A percentile compares a stretch with the other conserved stretches of the same genome.
Conservation (phyloP, 1,139 yeast genomes). For the Saccharomyces hybrid region DNA sequence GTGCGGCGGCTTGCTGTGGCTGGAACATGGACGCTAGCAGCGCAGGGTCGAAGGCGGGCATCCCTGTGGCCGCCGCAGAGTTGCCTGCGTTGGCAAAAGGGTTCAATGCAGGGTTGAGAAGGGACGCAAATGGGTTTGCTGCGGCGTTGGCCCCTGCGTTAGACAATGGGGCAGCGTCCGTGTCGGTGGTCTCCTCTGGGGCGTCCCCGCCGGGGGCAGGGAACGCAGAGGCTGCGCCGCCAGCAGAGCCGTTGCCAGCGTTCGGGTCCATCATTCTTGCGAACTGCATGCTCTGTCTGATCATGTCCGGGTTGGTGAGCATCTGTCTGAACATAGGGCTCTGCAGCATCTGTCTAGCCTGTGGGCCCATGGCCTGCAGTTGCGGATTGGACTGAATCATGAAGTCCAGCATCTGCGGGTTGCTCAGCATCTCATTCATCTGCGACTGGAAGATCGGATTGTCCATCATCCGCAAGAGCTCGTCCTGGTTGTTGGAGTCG, state of each 20-base stretch:
- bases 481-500: constrained; percentile 61
- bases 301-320: constrained; percentile 77
- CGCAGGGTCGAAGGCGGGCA: constrained; percentile 34
- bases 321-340: constrained; percentile 78
- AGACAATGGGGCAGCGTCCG: constrained; percentile 15
- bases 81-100: constrained; percentile 35
- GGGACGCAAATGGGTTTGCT: constrained; percentile 47
- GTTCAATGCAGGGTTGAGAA: constrained; percentile 37
- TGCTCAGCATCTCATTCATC: constrained; percentile 68
- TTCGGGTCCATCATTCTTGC: constrained; percentile 42
- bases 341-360: constrained; percentile 77
- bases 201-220: constrained; percentile 34
- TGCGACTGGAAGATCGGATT: constrained; percentile 75
- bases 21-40: constrained; percentile 34
- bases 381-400: constrained; percentile 81
- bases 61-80: constrained; percentile 13
- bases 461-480: constrained; percentile 64
- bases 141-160: constrained; percentile 14
- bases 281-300: constrained; percentile 76
- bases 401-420: constrained; percentile 78
- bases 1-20: constrained; percentile 16
- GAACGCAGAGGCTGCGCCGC: constrained; percentile 23
- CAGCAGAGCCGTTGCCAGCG: constrained; percentile 14
- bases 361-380: constrained; percentile 81
- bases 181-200: constrained; percentile 11